These are phyloP conservation scores for Logfia minima DNA, from an alignment of 129 eudicot species.

Conservation along the genomic window DNA sequence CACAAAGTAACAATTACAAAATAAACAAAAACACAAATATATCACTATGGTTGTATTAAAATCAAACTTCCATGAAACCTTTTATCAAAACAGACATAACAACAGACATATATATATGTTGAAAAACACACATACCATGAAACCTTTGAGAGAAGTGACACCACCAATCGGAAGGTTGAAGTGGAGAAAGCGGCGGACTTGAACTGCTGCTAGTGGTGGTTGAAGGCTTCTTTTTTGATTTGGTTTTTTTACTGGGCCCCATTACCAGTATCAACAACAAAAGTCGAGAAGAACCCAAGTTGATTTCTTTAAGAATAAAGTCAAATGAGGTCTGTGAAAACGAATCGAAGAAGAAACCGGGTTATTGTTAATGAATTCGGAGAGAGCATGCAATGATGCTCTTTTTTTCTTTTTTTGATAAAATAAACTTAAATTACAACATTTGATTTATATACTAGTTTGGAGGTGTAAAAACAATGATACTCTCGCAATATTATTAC, in stretches of 20 bases:
- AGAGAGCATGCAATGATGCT: background rate
- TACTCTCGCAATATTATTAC: background rate
- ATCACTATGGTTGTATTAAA: background rate
- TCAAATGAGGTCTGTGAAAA: background rate
- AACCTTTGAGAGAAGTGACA: background rate
- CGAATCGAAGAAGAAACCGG: background rate
- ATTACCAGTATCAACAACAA: background rate
- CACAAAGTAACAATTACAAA: background rate
- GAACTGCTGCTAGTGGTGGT: background rate
- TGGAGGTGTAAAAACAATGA: background rate
- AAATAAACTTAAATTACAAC: background rate
- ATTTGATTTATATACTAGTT: background rate
- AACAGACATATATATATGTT: too few species aligned
- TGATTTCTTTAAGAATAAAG: background rate
- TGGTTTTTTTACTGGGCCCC: background rate
- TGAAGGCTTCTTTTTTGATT: background rate
- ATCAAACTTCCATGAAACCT: background rate
- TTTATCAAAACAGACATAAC: background rate
- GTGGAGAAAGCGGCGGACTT: constrained; percentile 7
- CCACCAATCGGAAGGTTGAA: constrained; percentile 4
- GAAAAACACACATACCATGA: background rate
- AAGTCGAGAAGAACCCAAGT: background rate
- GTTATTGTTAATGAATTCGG: background rate
- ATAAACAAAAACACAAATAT: background rate
- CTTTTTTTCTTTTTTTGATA: background rate